Base-by-base conservation (phyloP, 371 early-diverging fungal genomes). In the Lichtheimia ramosa region DNA sequence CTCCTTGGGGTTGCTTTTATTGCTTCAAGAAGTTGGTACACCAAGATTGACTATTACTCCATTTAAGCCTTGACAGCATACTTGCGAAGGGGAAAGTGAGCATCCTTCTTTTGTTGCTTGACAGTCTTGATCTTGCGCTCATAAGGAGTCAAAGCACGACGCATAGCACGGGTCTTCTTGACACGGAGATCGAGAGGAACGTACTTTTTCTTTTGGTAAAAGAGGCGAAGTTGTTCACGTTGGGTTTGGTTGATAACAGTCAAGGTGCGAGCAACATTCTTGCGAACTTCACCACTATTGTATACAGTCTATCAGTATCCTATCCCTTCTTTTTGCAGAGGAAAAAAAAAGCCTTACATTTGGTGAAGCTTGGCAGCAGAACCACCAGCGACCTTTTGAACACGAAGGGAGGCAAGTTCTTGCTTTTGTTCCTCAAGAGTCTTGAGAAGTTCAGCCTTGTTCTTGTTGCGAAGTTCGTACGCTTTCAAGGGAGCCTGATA, bases 101-200 rank as follows among this genome's bases (percentile, higher is more conserved):
- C 70, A 54, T 70, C 83, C 85, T 88, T 88, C 92, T 95, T 94
- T 63, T 77, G 75, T 77, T 92, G 87, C 80, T 85, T 85, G 58
- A 85, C 68, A 52, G 89, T 89, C 88, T 87, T 90, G 68, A 70
- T 65, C 58, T 82, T 68, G 49, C 75, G 74, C 82, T 95, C 93
- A 62, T 68, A 59, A 68, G 79, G 73, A 80, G 95, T 93, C 81
- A 97, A 81, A 59, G 89, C 89, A 67, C 96, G 92, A 62, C 97
- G 95, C 81, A 96, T 90, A 66, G 97, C 97, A 69, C 97, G 92
- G 66, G 96, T 97, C 91, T 92, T 92, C 92, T 97, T 97, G 79
- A 77, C 81, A 68, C 96, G 92, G 80, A 97, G 88, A 77, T 96
- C 96, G 65, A 92, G 81, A 64, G 96, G 97, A 46, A 85, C 64